phyloP scores from a whole-genome alignment of 2,329 filamentous ascomycete genomes.

The Sarocladiaceae sp. region DNA sequence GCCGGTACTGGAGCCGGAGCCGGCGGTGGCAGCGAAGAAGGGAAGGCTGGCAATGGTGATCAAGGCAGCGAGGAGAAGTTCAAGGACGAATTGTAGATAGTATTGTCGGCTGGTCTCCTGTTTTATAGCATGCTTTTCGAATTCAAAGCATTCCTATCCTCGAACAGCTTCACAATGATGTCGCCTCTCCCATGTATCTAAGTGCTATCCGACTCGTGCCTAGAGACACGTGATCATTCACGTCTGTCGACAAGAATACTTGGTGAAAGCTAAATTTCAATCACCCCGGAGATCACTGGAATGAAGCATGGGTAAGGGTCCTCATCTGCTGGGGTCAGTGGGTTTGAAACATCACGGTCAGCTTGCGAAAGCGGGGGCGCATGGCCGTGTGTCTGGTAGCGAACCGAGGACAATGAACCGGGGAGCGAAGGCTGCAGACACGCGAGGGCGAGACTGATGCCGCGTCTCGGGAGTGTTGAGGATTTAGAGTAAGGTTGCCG shows the following conservation, averaged over 20 bases:
- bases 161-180: no score
- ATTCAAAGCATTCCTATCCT: no score
- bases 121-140: neutral
- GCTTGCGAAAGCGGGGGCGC: neutral
- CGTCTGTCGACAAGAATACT: no score
- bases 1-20: constrained; percentile 13
- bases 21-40: constrained; percentile 13
- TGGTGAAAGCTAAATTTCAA: no score
- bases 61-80: constrained; percentile 46
- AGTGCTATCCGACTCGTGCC: no score
- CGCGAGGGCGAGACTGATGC: neutral
- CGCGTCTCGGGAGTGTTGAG: neutral
- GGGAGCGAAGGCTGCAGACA: neutral
- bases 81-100: constrained; percentile 45
- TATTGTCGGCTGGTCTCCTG: neutral
- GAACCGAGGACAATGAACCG: neutral
- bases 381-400: neutral
- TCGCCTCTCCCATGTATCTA: no score
- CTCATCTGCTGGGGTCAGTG: no score
- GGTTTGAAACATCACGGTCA: neutral
- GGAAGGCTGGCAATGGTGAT: constrained; percentile 16
- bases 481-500: no score
- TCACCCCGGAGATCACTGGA: no score
- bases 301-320: neutral
- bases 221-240: no score